Evolutionary conservation across 2,329 filamentous ascomycete species (phyloP).

Genomic region (Trichophyton rubrum): DNA sequence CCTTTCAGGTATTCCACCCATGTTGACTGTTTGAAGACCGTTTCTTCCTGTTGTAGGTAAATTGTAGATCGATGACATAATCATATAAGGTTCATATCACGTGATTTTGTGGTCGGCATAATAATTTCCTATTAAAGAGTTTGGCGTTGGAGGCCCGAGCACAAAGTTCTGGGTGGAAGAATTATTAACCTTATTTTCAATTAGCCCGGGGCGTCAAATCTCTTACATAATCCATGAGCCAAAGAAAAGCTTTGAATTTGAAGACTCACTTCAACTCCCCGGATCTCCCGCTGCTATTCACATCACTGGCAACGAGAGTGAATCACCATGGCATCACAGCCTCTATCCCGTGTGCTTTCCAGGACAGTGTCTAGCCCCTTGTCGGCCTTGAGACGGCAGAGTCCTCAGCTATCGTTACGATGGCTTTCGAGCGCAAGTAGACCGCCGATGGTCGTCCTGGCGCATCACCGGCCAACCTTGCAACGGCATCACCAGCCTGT

Average conservation of each 20-base stretch:
- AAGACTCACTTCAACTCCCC: not conserved
- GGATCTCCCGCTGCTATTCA: not conserved
- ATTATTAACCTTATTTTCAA: constrained; percentile 1
- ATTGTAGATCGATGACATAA: too few relatives aligned
- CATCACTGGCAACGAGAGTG: not conserved
- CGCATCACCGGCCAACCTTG: constrained; percentile 36
- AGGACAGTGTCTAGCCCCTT: not conserved
- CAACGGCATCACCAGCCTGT: constrained; percentile 30
- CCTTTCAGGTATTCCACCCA: too few relatives aligned
- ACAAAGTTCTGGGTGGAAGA: not conserved
- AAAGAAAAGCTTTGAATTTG: not conserved
- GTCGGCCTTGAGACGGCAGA: constrained; percentile 2
- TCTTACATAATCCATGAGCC: not conserved
- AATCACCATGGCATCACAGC: constrained; percentile 1
- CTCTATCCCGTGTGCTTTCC: not conserved
- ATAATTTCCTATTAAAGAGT: not conserved
- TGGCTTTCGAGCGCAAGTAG: constrained; percentile 28
- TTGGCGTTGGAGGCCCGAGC: too few relatives aligned
- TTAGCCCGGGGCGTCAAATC: not conserved
- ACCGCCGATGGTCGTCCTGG: constrained; percentile 35
- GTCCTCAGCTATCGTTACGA: not conserved
- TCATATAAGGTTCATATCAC: too few relatives aligned
- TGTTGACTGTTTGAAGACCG: too few relatives aligned
- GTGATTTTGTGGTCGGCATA: not conserved
- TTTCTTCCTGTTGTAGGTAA: too few relatives aligned